Conservation (phyloP, 2,329 filamentous ascomycete genomes). For the Remersonia thermophila region DNA sequence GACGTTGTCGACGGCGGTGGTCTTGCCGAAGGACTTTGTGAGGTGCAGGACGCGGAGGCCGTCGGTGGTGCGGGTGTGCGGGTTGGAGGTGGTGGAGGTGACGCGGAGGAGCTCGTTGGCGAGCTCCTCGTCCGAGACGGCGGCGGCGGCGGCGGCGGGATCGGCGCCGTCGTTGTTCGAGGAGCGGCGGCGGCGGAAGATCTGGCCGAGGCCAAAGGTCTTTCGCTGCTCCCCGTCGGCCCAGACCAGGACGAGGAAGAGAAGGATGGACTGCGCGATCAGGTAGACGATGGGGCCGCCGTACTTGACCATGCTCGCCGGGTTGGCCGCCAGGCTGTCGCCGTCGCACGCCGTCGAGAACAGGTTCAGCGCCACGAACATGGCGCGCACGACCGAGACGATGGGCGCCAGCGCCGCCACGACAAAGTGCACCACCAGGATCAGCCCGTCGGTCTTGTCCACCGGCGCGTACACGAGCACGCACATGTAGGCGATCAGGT, state of each 20-base stretch:
- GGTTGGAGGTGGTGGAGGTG: conserved; percentile 32
- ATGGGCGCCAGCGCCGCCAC: conserved; percentile 65
- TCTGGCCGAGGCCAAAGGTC: conserved; percentile 39
- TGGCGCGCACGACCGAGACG: conserved; percentile 57
- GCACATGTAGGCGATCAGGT: conserved; percentile 58
- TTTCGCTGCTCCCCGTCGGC: conserved; percentile 52
- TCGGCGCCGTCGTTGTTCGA: not conserved
- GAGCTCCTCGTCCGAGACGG: conserved; percentile 45
- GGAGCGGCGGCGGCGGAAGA: conserved; percentile 32
- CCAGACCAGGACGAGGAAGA: conserved; percentile 66
- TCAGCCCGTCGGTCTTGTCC: conserved; percentile 51
- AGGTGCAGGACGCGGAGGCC: conserved; percentile 70
- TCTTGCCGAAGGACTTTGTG: conserved; percentile 65
- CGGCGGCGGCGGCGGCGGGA: conserved; percentile 19
- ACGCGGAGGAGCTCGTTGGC: conserved; percentile 52
- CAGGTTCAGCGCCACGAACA: conserved; percentile 70
- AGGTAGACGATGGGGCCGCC: conserved; percentile 80
- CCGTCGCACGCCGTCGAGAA: conserved; percentile 70
- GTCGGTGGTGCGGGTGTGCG: conserved; percentile 31
- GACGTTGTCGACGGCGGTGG: conserved; percentile 76
- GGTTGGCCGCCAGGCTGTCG: conserved; percentile 50
- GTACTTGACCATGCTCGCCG: conserved; percentile 60
- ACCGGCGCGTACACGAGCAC: conserved; percentile 65
- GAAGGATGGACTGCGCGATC: conserved; percentile 55
- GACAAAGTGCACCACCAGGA: conserved; percentile 63